Evolutionary conservation across 1,139 yeast genomes (phyloP), one percentile per base, ranked within the genome.

Genomic region (Suhomyces coccinellae): DNA sequence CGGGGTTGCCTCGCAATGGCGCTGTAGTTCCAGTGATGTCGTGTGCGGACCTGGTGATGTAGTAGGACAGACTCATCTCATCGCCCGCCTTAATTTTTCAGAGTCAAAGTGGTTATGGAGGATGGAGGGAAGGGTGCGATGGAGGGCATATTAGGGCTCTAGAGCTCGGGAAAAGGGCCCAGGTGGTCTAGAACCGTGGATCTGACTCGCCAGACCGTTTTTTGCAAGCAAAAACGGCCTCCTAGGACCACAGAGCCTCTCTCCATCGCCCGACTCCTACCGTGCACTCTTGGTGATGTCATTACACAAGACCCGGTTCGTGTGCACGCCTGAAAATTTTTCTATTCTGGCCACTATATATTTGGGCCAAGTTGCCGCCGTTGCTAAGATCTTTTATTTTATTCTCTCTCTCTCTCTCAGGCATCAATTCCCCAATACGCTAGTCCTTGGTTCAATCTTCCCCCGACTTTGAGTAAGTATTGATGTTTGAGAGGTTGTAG

Each of bases 401-500:
- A 41, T 44, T 33, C 38, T 47, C 47, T 44, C 47, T 41, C 47
- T 41, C 45, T 47, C 50, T 47, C 50, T 44, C 47, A 45, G 44
- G 48, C 47, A 41, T 43, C 44, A 43, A 38, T 45, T 43, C 43
- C 43, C 48, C 48, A 45, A 29, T 44, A 44, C 46, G 46, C 48
- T 45, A 45, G 45, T 45, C 47, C 37, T 44, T 36, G 48, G 40
- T 41, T 41, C 41, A 41, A 40, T 34, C 40, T 36, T 36, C 39
- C 45, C 44, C 45, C 43, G 44, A 47, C 44, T 47, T 40, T 48
- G 47, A 41, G 52, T 51, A 46, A 51, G 54, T 51, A 45, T 38
- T 40, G 46, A 38, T 44, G 41, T 27, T 46, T 43, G 46, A 44
- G 48, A 44, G 48, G 41, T 33, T 41, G 45, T 38, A 32, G 40